Base-by-base conservation (phyloP, 192 early-diverging fungal species). In the Umbelopsis ramanniana region DNA sequence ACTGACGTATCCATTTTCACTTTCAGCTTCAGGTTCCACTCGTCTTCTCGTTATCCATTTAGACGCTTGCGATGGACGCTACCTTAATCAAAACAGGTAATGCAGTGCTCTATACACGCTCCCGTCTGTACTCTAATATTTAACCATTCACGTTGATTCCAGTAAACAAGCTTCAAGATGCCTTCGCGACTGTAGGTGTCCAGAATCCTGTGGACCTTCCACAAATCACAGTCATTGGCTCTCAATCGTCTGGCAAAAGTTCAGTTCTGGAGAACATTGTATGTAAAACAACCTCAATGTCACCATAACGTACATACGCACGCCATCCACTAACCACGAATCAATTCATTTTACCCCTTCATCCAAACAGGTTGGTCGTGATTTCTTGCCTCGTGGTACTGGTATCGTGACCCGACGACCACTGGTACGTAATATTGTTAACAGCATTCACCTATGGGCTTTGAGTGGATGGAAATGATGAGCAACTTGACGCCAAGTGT, bases 231-330 rank as follows among this genome's bases (percentile, higher is more conserved):
- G 93, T 95, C 37, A 92, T 95, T 80, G 93, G 93, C 54, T 92
- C 91, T 48, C 93, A 94, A 79, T 90, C 89, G 69, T 90, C 87
- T 82, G 98, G 98, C 37, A 99, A 99, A 83, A 93, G 91, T 75
- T 98, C 96, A 15, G 98, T 99, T 29, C 89, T 99, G 35, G 98
- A 99, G 72, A 99, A 99, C 81, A 96, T 99, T 89, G 98, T 63
- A 63, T 19, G 57, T 60, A 11, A 4, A 43, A 11, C 11, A 12
- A 0, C 40, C 6, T 43, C 3, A 43, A 0, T 63, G 12, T 38
- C 2, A 37, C 33, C 26, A 19, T 19, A 35, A 0, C 15, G 3
- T 37, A 63, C 26, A 17, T 17, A 17, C 6, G 5, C 48, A n/a
- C 29, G 35, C 17, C 17, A 12, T 15, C 2, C 33, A 19, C 33